Evolutionary conservation across 2,329 filamentous ascomycete genomes (phyloP).

Genomic region (Alternaria atra): DNA sequence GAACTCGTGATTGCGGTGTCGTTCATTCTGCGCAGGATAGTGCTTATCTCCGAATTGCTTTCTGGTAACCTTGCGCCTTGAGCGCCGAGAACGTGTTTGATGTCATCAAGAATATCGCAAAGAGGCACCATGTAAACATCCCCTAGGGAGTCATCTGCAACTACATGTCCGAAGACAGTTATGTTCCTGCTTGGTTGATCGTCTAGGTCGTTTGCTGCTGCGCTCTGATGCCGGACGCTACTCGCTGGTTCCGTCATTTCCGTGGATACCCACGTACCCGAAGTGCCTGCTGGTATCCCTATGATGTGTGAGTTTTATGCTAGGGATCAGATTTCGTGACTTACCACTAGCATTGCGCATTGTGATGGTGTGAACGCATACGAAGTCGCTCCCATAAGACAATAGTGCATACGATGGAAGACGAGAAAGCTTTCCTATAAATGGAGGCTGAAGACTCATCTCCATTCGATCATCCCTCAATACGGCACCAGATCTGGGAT

Average conservation of each 20-base stretch:
- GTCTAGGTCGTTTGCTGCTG: too few relatives aligned
- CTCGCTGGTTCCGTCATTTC: not conserved
- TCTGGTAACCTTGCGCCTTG: not conserved
- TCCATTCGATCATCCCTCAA: too few relatives aligned
- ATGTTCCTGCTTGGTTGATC: not conserved
- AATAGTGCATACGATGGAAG: not conserved
- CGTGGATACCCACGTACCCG: not conserved
- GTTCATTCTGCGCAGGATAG: not conserved
- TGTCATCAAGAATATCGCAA: not conserved
- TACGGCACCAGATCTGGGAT: too few relatives aligned
- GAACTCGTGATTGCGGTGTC: too few relatives aligned
- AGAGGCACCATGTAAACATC: not conserved
- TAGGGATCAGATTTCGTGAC: too few relatives aligned
- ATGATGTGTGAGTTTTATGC: not conserved
- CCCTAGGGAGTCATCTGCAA: not conserved
- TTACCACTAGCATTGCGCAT: not conserved
- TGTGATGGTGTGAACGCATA: not conserved
- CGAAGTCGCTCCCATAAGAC: not conserved
- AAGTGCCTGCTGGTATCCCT: not conserved
- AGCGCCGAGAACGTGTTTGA: not conserved
- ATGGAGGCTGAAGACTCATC: not conserved
- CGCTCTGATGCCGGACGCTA: not conserved
- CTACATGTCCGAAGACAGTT: not conserved
- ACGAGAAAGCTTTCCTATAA: not conserved
- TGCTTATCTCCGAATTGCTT: not conserved